Evolutionary conservation across 2,329 filamentous ascomycete genomes (phyloP).

Genomic region (Davidsoniella neocaledoniae): DNA sequence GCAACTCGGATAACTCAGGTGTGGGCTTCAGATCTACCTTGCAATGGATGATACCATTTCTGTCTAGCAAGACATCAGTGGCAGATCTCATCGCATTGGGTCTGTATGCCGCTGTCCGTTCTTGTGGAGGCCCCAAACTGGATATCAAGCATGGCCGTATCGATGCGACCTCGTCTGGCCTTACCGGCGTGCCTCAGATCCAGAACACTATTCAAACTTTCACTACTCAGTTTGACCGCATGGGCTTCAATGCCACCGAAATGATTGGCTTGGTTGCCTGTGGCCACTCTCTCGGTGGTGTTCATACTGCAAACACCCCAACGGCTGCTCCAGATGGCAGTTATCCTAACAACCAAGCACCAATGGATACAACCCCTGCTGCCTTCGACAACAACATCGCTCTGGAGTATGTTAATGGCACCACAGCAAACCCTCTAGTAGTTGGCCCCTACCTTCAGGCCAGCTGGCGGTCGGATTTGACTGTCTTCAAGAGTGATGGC

Average conservation of each 20-base stretch:
- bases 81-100: constrained; percentile 42
- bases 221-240: constrained; percentile 35
- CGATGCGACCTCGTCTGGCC: constrained; percentile 33
- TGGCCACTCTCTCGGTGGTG: constrained; percentile 43
- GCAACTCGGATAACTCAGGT: constrained; percentile 37
- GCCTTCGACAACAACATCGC: constrained; percentile 40
- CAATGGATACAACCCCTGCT: constrained; percentile 31
- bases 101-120: constrained; percentile 39
- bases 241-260: constrained; percentile 38
- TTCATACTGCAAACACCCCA: constrained; percentile 37
- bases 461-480: constrained; percentile 35
- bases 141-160: constrained; percentile 35
- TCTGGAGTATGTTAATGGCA: constrained; percentile 37
- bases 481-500: constrained; percentile 36
- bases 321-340: constrained; percentile 31
- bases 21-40: constrained; percentile 37
- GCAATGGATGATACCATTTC: constrained; percentile 34
- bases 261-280: constrained; percentile 46
- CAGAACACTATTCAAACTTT: constrained; percentile 37
- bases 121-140: constrained; percentile 40
- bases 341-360: constrained; percentile 25
- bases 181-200: constrained; percentile 37
- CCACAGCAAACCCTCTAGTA: constrained; percentile 37
- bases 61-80: constrained; percentile 33
- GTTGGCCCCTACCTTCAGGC: constrained; percentile 30